Evolutionary conservation across 169 alveolate species (phyloP).

Genomic region (Plasmodium malariae): DNA sequence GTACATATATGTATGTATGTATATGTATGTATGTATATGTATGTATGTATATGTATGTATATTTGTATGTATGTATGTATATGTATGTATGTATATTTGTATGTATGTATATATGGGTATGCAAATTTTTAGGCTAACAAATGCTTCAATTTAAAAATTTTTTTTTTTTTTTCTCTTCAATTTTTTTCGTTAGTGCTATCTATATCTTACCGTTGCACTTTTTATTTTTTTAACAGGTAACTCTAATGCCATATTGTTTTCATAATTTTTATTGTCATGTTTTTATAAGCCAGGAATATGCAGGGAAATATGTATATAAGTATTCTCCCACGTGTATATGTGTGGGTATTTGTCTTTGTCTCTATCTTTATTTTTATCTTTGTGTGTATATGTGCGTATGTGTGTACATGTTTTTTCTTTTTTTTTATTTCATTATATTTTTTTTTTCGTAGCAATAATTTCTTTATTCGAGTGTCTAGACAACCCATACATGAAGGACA

Average conservation of each 20-base stretch:
- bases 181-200: slow-evolving; percentile 5
- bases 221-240: slow-evolving; percentile 1
- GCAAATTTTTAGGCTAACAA: no score
- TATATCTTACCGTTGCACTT: neutral
- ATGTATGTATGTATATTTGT: neutral
- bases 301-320: neutral
- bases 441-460: slow-evolving; percentile 10
- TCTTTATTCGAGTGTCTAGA: slow-evolving; percentile 51
- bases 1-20: no score
- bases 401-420: neutral
- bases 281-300: neutral
- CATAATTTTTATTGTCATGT: no score
- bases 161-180: neutral
- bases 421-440: neutral
- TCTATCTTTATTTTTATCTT: neutral
- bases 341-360: neutral
- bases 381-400: neutral
- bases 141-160: no score
- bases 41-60: neutral
- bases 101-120: neutral
- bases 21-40: neutral
- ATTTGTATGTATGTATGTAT: neutral
- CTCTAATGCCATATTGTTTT: neutral
- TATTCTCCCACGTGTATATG: neutral
- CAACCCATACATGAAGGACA: slow-evolving; percentile 39